These are phyloP conservation scores for Trichosporon asahii DNA, from an alignment of 1,284 basidiomycete genomes.

Conservation along the genomic window DNA sequence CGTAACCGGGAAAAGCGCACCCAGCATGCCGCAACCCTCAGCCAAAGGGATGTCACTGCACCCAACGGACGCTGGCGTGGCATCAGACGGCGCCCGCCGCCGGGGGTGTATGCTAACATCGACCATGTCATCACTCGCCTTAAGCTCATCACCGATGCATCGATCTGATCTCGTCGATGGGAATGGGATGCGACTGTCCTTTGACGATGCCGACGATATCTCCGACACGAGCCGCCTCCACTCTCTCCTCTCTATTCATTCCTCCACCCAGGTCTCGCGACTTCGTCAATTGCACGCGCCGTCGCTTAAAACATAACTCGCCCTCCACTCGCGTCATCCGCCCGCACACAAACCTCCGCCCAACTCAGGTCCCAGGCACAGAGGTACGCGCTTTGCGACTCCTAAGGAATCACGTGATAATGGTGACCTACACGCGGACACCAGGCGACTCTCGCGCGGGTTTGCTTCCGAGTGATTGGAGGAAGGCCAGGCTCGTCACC, in stretches of 20 bases:
- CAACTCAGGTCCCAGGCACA: neutral
- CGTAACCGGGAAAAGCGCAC: neutral
- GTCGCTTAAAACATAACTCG: neutral
- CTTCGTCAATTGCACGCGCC: constrained; percentile 3
- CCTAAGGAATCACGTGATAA: neutral
- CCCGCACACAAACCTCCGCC: neutral
- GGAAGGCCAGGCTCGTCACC: neutral
- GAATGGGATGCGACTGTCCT: neutral
- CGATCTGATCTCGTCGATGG: neutral
- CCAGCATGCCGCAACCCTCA: neutral
- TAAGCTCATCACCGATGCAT: neutral
- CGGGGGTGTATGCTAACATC: neutral
- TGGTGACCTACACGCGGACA: neutral
- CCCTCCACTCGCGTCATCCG: neutral
- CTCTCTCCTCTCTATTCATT: neutral
- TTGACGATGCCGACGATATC: neutral
- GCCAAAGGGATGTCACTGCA: neutral
- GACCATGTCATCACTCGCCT: neutral
- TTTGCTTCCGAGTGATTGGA: neutral
- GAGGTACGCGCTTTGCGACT: no score
- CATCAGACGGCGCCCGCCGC: neutral
- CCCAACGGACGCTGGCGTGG: neutral
- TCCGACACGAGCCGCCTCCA: neutral
- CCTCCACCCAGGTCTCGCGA: neutral
- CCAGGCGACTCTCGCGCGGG: neutral